Evolutionary conservation across 225 moss, liverwort and hornwort genomes (phyloP).

Genomic region (Climacium dendroides): DNA sequence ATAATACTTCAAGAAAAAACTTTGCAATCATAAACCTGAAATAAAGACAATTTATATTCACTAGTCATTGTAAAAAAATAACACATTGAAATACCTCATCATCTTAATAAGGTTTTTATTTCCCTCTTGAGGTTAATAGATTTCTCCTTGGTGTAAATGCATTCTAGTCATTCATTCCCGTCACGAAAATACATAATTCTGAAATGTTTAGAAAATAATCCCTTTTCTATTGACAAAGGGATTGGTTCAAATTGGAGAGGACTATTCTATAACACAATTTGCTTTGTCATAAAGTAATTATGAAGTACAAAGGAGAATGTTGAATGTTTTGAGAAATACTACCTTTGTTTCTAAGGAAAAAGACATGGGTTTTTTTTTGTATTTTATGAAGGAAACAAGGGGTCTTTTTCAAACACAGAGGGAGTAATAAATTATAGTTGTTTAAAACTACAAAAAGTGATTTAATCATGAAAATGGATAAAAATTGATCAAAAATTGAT

Average conservation of each 20-base stretch:
- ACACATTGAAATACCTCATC: background rate
- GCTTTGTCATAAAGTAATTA: background rate
- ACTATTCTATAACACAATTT: background rate
- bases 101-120: no score
- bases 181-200: background rate
- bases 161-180: no score
- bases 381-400: no score
- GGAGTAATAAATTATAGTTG: background rate
- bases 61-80: no score
- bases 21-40: background rate
- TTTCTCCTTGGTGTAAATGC: background rate
- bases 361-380: no score
- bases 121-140: rapidly evolving
- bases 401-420: no score
- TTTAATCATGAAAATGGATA: background rate
- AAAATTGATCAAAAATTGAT: no score
- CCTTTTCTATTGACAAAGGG: no score
- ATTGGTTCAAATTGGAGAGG: background rate
- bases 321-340: background rate
- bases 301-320: background rate
- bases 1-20: no score
- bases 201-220: background rate
- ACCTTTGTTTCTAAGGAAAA: no score
- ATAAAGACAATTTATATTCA: background rate
- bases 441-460: background rate